Base-by-base conservation (phyloP, 2,329 filamentous ascomycete species). In the Ramichloridium luteum region DNA sequence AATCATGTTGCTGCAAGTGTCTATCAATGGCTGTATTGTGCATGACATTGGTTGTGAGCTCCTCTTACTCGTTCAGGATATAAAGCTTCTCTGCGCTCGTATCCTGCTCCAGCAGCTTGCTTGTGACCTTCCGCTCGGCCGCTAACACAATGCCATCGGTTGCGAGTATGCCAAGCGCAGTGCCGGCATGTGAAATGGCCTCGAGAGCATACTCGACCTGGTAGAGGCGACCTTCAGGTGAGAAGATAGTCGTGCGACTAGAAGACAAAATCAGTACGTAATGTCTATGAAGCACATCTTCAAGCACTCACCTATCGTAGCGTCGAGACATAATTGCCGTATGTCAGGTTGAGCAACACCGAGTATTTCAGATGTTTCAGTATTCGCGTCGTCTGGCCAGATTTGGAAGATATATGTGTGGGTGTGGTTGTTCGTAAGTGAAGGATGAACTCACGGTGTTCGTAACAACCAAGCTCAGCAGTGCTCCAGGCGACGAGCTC, bases 1-100 rank as follows among this genome's bases (percentile, higher is more conserved):
- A 63, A 98, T 96, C 92, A 98, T 98, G 70, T 98, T 98, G 67
- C 88, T 96, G 46, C n/a, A n/a, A n/a, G n/a, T n/a, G n/a, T n/a
- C n/a, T n/a, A n/a, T n/a, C n/a, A n/a, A n/a, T n/a, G n/a, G n/a
- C n/a, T n/a, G n/a, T n/a, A n/a, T n/a, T n/a, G n/a, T n/a, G 11
- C 12, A 13, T 15, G 14, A 25, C 10, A 30, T 10, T 6, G 25
- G 29, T 8, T 16, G 5, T 3, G n/a, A 23, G 20, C 8, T 23
- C n/a, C 3, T 39, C 80, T 41, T 68, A 94, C 88, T 98, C 90
- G 51, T 98, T 98, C 51, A 98, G 68, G 53, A 93, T 94, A 64
- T 98, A 98, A 49, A 98, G 83, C 77, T 98, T 98, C 77, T 98
- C 90, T 30, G 90, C 92, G 34, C 90, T 96, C 44, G 92, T 98